These are phyloP conservation scores for Alternaria arbusti DNA, from an alignment of 2,329 filamentous ascomycete genomes.

Conservation along the genomic window DNA sequence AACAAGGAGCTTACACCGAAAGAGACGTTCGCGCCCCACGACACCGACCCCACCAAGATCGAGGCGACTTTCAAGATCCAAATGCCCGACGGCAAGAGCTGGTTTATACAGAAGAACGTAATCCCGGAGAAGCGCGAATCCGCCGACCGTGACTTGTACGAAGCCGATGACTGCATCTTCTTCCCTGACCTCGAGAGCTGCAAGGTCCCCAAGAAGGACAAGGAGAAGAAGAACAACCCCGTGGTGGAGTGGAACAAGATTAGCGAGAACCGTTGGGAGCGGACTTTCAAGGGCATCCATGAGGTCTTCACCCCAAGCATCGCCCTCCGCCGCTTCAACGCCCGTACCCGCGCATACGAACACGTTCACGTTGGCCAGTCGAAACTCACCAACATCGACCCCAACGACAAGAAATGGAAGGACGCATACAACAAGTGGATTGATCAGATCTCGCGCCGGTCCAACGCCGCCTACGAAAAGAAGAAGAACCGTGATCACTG, in stretches of 20 bases:
- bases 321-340: constrained; percentile 5
- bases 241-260: background rate
- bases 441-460: constrained; percentile 6
- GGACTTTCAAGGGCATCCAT: background rate
- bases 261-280: background rate
- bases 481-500: constrained; percentile 1
- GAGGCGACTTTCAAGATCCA: background rate
- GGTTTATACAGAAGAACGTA: background rate
- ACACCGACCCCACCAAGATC: background rate
- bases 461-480: background rate
- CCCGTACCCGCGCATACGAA: constrained; percentile 1
- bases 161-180: background rate
- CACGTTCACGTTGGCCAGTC: background rate
- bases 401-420: constrained; percentile 2
- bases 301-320: background rate
- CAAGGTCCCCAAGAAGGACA: constrained; percentile 1
- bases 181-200: background rate
- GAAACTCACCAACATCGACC: background rate
- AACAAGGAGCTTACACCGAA: background rate
- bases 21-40: constrained; percentile 1
- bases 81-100: background rate
- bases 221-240: background rate
- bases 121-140: background rate
- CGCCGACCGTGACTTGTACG: background rate
- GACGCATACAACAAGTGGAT: constrained; percentile 11